Base-by-base conservation (phyloP, 1,139 yeast genomes). In the Wickerhamiella infanticola region DNA sequence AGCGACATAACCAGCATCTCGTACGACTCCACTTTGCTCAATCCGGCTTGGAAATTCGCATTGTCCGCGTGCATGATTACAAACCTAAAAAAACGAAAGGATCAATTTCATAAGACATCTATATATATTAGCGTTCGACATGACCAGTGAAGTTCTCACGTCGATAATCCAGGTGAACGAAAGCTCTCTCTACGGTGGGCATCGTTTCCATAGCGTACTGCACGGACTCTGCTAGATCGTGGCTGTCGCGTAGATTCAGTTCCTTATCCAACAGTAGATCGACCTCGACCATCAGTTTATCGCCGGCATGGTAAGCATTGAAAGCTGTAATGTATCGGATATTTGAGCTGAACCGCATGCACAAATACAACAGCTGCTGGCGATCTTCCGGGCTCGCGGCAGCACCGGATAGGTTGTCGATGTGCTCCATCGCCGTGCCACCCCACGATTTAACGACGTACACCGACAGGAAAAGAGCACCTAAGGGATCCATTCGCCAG, bases 231-330 rank as follows among this genome's bases (percentile, higher is more conserved):
- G 86, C 94, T 39, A 81, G 69, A 59, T 82, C 94, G 59, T 82
- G 94, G 47, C 79, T 69, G 56, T 82, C 93, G 49, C 78, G 72
- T 53, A 81, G 66, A 5, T 69, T 63, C 54, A 79, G 63, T 18
- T 69, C 65, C 24, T 68, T 65, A 46, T 77, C 77, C 49, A 77
- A 70, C 4, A 81, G 77, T 37, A 82, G 63, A 57, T 82, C 94
- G 35, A 82, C 81, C 58, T 82, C 94, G 37, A 81, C 88, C 55
- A 78, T 79, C 46, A 81, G 65, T 35, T 78, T 69, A 60, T 82
- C 94, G 1, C 94, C 94, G 25, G 79, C 82, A 56, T 82, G 88
- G 57, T 82, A 82, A 13, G 80, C 82, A 53, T 77, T 77, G 51
- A 80, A 70, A 5, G 80, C 74, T 11, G 84, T 81, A 46, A 82